Evolutionary conservation across 164 flowering plant genomes (phyloP), one percentile per base, ranked within the genome.

Genomic region (Macadamia integrifolia): DNA sequence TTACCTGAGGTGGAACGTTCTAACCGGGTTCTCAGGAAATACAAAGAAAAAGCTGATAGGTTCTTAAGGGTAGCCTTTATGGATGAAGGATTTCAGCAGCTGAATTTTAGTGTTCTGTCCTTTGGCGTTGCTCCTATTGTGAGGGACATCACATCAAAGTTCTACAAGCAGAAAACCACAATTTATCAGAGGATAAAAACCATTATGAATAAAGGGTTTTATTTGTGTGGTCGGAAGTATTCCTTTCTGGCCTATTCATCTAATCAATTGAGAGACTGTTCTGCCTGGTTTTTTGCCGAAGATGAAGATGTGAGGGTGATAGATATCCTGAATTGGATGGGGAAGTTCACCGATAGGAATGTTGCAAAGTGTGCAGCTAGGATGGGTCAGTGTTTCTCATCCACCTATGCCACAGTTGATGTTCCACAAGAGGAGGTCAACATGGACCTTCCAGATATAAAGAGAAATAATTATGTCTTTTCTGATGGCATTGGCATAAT

Each of bases 231-330:
- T 42, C 86, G 97, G 31, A 84, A 71, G 69, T 95, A 89, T 78
- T 78, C 86, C 23, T 95, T 95, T 78, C 75, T 95, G 66, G 97
- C 98, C 17, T 95, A 90, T 71, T 95, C 98, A 17, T 73, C 96
- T 28, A 92, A 89, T 72, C 99, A 95, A 68, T 77, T 92, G 72
- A 82, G 96, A 74, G 99, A 87, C 65, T 89, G 83, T 31, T 92
- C 98, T 30, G 98, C 98, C 11, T 92, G 99, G 97, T 95, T 95
- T 76, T 95, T 91, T 73, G 91, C 99, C 52, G 94, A 88, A 63
- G 80, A 81, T 30, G 56, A 71, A 62, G 76, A 69, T 0, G 61
- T 72, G 55, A 73, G 58, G 23, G 90, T 83, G 29, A 14, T 0
- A 15, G 58, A 14, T 11, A 83, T 92, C 18, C 78, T 32, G 59